Evolutionary conservation across 306 rosid species (phyloP).

Genomic region (Dicorynia guianensis): DNA sequence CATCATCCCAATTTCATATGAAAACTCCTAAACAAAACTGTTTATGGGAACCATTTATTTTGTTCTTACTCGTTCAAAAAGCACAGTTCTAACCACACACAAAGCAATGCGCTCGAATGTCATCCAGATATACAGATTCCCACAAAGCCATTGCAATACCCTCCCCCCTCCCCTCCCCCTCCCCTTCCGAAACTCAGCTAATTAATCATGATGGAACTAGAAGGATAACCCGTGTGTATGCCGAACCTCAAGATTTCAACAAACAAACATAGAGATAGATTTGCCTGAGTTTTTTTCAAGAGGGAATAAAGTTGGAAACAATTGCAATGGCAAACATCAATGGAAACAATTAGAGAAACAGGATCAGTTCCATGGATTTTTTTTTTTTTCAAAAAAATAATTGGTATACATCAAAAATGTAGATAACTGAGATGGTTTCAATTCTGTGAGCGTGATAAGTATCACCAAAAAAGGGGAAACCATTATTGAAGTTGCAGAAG

Average conservation of each 20-base stretch:
- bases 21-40: background rate
- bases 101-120: too few species aligned
- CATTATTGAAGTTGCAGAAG: constrained; percentile 29
- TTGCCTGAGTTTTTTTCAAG: too few species aligned
- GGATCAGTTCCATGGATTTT: background rate
- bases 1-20: too few species aligned
- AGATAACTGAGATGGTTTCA: too few species aligned
- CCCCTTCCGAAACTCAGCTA: background rate
- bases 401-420: too few species aligned
- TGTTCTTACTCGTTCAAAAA: background rate
- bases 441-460: too few species aligned
- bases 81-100: too few species aligned
- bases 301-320: background rate
- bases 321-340: background rate
- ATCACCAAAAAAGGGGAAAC: background rate
- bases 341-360: background rate
- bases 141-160: background rate
- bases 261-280: too few species aligned
- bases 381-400: background rate
- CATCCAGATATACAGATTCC: background rate
- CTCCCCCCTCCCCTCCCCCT: too few species aligned
- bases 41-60: background rate
- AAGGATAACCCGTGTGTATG: too few species aligned
- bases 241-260: too few species aligned
- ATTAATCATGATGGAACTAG: constrained; percentile 2